Percentiles rank a stretch among this genome's conserved stretches.
phyloP scores from a whole-genome alignment of 805 yeast species.

The Starmera quercuum region DNA sequence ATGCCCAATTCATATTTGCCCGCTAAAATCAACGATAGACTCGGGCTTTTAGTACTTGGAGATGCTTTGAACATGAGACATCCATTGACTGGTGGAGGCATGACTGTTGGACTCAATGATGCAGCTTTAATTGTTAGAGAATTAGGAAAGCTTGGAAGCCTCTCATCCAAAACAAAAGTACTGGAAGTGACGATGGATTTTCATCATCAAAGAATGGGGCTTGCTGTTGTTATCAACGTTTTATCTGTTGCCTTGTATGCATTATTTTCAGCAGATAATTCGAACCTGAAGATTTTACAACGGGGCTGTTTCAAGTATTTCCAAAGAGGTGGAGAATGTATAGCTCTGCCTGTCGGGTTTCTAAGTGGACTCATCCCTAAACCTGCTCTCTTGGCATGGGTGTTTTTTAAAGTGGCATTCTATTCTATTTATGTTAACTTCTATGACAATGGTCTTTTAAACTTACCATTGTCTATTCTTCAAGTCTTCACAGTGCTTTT shows the following conservation, averaged over 20 bases:
- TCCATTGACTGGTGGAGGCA: constrained; percentile 98
- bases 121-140: constrained; percentile 60
- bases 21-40: constrained; percentile 61
- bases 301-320: constrained; percentile 86
- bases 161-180: constrained; percentile 52
- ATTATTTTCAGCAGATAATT: constrained; percentile 79
- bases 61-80: constrained; percentile 97
- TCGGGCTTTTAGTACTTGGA: constrained; percentile 79
- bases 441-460: constrained; percentile 50
- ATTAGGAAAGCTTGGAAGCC: constrained; percentile 43
- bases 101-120: constrained; percentile 95
- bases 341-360: constrained; percentile 72
- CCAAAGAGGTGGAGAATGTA: constrained; percentile 74
- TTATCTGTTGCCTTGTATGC: constrained; percentile 85
- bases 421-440: constrained; percentile 72
- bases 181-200: constrained; percentile 52
- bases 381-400: constrained; percentile 70
- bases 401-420: constrained; percentile 86
- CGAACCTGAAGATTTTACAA: constrained; percentile 62
- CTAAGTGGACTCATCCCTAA: constrained; percentile 74
- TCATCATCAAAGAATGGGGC: constrained; percentile 68
- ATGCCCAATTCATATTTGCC: constrained; percentile 94
- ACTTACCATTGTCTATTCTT: constrained; percentile 62
- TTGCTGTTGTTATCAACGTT: constrained; percentile 82
- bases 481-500: constrained; percentile 62